phyloP scores from a whole-genome alignment of 768 basidiomycete genomes.

The Calocybe cyanea region DNA sequence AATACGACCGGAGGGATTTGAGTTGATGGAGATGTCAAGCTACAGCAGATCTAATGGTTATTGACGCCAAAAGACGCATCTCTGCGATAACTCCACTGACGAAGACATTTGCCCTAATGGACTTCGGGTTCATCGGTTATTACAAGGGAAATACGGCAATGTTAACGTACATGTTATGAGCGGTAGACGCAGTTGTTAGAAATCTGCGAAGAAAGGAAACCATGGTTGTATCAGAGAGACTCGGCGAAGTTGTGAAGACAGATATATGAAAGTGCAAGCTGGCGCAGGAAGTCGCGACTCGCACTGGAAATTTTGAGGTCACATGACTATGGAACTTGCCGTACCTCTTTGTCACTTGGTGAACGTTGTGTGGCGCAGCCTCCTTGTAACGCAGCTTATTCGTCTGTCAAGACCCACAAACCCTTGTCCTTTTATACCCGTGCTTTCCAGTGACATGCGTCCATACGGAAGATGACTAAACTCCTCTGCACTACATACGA shows the following conservation, averaged over 20 bases:
- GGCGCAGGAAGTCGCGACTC: background rate
- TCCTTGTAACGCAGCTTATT: too few relatives aligned
- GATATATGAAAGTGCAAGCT: background rate
- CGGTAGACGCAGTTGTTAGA: slow-evolving; percentile 41
- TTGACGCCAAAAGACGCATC: background rate
- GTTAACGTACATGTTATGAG: slow-evolving; percentile 32
- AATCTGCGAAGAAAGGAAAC: slow-evolving; percentile 50
- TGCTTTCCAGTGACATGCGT: slow-evolving; percentile 13
- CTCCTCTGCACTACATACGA: too few relatives aligned
- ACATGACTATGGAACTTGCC: slow-evolving; percentile 15
- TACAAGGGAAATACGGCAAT: slow-evolving; percentile 11
- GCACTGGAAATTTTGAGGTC: slow-evolving; percentile 1
- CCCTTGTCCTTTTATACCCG: background rate
- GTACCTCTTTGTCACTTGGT: background rate
- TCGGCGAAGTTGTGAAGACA: background rate
- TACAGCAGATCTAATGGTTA: slow-evolving; percentile 18
- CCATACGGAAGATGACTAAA: too few relatives aligned
- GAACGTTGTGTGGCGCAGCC: background rate
- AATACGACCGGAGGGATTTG: slow-evolving; percentile 61
- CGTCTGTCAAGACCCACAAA: too few relatives aligned
- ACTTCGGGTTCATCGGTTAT: slow-evolving; percentile 7
- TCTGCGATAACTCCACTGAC: slow-evolving; percentile 18
- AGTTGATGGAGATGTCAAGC: slow-evolving; percentile 67
- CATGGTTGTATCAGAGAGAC: slow-evolving; percentile 30
- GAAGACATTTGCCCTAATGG: slow-evolving; percentile 35